Conservation (phyloP, 169 alveolate genomes). For the Plasmodium coatneyi region DNA sequence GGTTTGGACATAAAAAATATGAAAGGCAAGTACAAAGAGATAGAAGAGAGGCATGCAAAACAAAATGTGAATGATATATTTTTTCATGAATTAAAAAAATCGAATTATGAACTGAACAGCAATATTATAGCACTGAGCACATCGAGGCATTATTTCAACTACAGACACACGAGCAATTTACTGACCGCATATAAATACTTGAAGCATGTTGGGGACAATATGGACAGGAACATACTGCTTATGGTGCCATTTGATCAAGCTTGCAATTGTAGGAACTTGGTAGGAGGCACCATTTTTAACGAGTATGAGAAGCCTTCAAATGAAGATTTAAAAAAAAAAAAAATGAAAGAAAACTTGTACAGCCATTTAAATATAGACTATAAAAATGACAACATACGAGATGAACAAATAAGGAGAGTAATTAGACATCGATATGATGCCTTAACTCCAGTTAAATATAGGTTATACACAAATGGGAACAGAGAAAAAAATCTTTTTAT, state of each 20-base stretch:
- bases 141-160: slow-evolving; percentile 83
- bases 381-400: slow-evolving; percentile 63
- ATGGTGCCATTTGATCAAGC: slow-evolving; percentile 74
- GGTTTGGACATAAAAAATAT: slow-evolving; percentile 62
- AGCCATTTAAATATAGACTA: slow-evolving; percentile 37
- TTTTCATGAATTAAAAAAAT: slow-evolving; percentile 53
- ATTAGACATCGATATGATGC: slow-evolving; percentile 62
- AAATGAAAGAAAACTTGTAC: slow-evolving; percentile 36
- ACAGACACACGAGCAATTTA: slow-evolving; percentile 82
- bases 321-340: slow-evolving; percentile 19
- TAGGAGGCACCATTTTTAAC: slow-evolving; percentile 45
- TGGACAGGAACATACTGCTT: slow-evolving; percentile 45
- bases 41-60: slow-evolving; percentile 9
- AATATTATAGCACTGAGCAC: slow-evolving; percentile 79
- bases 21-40: slow-evolving; percentile 47
- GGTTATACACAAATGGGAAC: slow-evolving; percentile 42
- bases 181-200: slow-evolving; percentile 61
- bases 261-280: slow-evolving; percentile 64
- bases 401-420: slow-evolving; percentile 66
- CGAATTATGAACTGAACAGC: slow-evolving; percentile 75
- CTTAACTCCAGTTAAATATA: slow-evolving; percentile 46
- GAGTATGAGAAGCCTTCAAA: slow-evolving; percentile 27
- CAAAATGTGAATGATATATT: slow-evolving; percentile 18
- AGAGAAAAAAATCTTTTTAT: slow-evolving; percentile 76
- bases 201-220: slow-evolving; percentile 42